These are phyloP conservation scores for Lasiodiplodia gonubiensis DNA, from an alignment of 2,329 filamentous ascomycete species.

Conservation along the genomic window DNA sequence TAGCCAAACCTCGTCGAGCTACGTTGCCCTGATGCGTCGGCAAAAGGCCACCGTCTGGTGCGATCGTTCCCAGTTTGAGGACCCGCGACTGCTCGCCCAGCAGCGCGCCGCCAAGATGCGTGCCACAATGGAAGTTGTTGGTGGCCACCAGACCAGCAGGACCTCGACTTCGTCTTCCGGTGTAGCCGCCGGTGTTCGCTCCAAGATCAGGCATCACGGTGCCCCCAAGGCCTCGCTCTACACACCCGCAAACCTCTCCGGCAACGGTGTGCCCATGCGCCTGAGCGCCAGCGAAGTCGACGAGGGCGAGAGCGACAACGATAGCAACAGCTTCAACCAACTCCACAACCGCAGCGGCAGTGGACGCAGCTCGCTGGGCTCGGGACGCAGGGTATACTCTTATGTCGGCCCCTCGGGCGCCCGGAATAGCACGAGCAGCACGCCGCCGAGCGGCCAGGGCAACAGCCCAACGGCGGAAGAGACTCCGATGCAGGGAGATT, in stretches of 20 bases:
- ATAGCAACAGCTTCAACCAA: conserved; percentile 55
- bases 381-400: conserved; percentile 42
- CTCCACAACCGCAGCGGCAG: conserved; percentile 75
- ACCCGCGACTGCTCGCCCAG: conserved; percentile 80
- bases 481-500: conserved; percentile 51
- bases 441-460: conserved; percentile 58
- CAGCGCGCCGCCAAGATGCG: conserved; percentile 87
- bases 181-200: conserved; percentile 63
- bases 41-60: conserved; percentile 99
- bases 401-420: conserved; percentile 51
- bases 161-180: conserved; percentile 45
- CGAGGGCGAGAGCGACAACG: conserved; percentile 81
- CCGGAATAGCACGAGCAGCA: conserved; percentile 58
- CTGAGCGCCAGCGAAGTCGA: conserved; percentile 96
- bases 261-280: conserved; percentile 85
- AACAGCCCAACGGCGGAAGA: conserved; percentile 48
- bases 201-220: conserved; percentile 88
- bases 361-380: conserved; percentile 69
- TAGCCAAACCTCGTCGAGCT: conserved; percentile 67
- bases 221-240: conserved; percentile 81
- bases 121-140: conserved; percentile 82
- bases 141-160: conserved; percentile 53
- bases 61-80: conserved; percentile 89
- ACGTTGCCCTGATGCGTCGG: conserved; percentile 93
- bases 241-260: conserved; percentile 73